Percentiles rank a stretch among this genome's conserved stretches.
phyloP scores from a whole-genome alignment of 2,329 filamentous ascomycete genomes.

The Furcasterigmium sp. region DNA sequence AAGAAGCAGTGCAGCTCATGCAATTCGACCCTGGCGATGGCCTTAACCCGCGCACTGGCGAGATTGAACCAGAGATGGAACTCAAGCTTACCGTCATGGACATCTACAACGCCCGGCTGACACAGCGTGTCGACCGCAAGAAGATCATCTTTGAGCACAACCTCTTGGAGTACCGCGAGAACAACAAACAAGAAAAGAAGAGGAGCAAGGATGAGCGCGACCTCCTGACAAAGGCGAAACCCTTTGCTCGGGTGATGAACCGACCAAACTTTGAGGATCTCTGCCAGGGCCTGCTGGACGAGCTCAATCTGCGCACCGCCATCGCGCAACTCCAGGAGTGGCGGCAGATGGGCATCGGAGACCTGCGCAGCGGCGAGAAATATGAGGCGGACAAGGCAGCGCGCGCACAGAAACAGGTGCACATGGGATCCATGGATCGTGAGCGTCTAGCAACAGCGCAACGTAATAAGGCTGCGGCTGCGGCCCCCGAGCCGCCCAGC shows the following conservation, averaged over 20 bases:
- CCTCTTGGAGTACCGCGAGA: constrained; percentile 88
- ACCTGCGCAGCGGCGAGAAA: constrained; percentile 81
- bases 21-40: constrained; percentile 96
- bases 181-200: constrained; percentile 85
- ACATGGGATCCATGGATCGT: constrained; percentile 81
- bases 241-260: constrained; percentile 96
- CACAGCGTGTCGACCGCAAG: constrained; percentile 87
- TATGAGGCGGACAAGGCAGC: constrained; percentile 85
- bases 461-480: constrained; percentile 61
- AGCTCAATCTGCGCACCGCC: constrained; percentile 85
- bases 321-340: constrained; percentile 91
- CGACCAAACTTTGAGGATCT: constrained; percentile 84
- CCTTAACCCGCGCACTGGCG: constrained; percentile 74
- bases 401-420: constrained; percentile 63
- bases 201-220: constrained; percentile 93
- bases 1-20: constrained; percentile 98
- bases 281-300: constrained; percentile 79
- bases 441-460: constrained; percentile 67
- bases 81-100: constrained; percentile 98
- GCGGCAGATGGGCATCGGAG: constrained; percentile 78
- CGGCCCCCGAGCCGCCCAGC: constrained; percentile 60
- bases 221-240: constrained; percentile 86
- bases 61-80: constrained; percentile 92
- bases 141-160: constrained; percentile 96
- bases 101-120: constrained; percentile 91